phyloP scores from a whole-genome alignment of 2,329 filamentous ascomycete genomes.

The Colletotrichum lini region DNA sequence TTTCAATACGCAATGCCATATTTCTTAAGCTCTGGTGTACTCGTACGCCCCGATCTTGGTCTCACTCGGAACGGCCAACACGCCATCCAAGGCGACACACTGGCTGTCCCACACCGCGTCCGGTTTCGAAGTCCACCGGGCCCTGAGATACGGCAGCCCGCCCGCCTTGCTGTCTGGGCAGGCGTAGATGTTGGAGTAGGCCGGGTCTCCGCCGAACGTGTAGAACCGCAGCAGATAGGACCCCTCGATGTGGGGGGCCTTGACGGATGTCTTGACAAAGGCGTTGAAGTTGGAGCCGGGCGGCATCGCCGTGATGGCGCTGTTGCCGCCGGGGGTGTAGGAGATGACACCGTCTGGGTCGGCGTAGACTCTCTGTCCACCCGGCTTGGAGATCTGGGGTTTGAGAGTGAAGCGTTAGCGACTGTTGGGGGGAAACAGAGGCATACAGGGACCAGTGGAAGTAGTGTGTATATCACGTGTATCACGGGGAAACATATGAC shows the following conservation, averaged over 20 bases:
- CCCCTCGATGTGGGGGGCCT: conserved; percentile 30
- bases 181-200: conserved; percentile 30
- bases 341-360: conserved; percentile 66
- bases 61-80: conserved; percentile 48
- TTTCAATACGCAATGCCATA: background rate
- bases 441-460: no score
- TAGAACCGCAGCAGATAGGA: conserved; percentile 1
- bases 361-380: conserved; percentile 75
- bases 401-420: background rate
- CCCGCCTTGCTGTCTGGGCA: conserved; percentile 1
- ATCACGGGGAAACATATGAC: background rate
- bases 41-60: conserved; percentile 55
- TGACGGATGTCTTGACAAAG: conserved; percentile 57
- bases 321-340: conserved; percentile 60
- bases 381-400: conserved; percentile 67
- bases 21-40: conserved; percentile 50
- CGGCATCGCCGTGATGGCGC: conserved; percentile 68
- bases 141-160: background rate
- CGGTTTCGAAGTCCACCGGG: conserved; percentile 10
- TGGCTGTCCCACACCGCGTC: conserved; percentile 28
- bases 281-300: conserved; percentile 64
- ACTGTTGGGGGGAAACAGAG: no score
- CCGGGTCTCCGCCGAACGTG: conserved; percentile 40
- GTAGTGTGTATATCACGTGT: background rate
- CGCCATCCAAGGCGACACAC: conserved; percentile 52